Evolutionary conservation across 345 rosid species (phyloP).

Genomic region (Hibiscus tridactylites): DNA sequence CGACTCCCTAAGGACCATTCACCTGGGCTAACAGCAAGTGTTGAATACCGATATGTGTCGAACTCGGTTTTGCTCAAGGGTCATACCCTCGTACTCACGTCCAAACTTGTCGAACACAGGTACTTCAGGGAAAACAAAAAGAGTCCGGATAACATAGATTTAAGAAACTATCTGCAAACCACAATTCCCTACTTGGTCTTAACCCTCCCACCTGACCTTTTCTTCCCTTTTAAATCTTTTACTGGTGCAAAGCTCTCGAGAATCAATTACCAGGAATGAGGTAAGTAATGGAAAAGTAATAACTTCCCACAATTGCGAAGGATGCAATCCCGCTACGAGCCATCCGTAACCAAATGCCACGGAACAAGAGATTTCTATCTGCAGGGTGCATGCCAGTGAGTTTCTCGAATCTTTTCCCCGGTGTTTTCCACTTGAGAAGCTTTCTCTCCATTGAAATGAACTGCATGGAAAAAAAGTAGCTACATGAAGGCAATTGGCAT

Average conservation of each 20-base stretch:
- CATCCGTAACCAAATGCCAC: conserved; percentile 58
- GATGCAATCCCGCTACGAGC: conserved; percentile 69
- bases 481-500: neutral
- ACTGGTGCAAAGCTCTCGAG: neutral
- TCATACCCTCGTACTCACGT: neutral
- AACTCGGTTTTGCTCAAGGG: neutral
- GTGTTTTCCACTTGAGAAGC: conserved; percentile 63
- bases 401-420: conserved; percentile 79
- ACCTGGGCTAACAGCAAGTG: neutral
- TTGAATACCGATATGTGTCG: neutral
- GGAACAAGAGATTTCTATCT: conserved; percentile 60
- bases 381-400: conserved; percentile 86
- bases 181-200: neutral
- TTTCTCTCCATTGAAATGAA: conserved; percentile 63
- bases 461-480: conserved; percentile 26
- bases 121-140: neutral
- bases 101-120: neutral
- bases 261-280: conserved; percentile 23
- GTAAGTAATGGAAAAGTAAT: conserved; percentile 44
- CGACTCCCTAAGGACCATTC: neutral
- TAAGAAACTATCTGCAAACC: neutral
- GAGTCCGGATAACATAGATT: neutral
- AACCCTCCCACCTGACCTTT: neutral
- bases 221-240: neutral
- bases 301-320: conserved; percentile 52